A percentile compares a stretch with the other conserved stretches of the same genome.
phyloP scores from a whole-genome alignment of 768 basidiomycete genomes.

The Lactarius tabidus region DNA sequence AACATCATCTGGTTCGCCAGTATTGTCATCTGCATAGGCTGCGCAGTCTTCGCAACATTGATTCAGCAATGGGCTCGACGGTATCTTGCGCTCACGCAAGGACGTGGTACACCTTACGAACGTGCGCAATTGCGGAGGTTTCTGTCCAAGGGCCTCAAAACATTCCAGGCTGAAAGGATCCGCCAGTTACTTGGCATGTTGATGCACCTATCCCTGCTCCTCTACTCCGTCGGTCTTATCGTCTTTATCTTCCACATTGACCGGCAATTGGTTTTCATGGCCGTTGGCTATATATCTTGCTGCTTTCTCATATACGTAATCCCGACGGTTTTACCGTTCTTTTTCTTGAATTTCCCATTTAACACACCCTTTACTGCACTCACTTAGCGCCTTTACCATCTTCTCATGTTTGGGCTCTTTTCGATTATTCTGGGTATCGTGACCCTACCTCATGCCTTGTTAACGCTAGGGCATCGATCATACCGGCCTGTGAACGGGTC shows the following conservation, averaged over 20 bases:
- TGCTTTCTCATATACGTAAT: rapidly evolving
- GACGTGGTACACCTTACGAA: neutral
- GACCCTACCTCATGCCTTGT: neutral
- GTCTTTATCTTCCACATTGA: neutral
- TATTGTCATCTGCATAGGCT: too few relatives aligned
- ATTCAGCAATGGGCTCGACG: too few relatives aligned
- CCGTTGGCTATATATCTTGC: neutral
- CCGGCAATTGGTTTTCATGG: rapidly evolving
- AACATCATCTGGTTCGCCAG: too few relatives aligned
- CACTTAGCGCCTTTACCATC: neutral
- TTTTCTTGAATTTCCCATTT: neutral
- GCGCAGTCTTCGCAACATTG: too few relatives aligned
- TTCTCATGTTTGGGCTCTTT: neutral
- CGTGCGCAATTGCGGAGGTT: neutral
- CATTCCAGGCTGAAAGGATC: neutral
- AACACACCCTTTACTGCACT: neutral
- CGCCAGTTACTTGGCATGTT: neutral
- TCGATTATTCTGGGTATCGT: neutral
- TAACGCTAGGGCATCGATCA: neutral
- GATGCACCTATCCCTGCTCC: neutral
- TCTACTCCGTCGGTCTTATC: neutral
- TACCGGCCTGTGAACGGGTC: neutral
- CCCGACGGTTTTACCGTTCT: neutral
- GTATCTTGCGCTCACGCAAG: neutral
- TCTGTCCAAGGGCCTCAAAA: neutral